Evolutionary conservation across 2,329 filamentous ascomycete genomes (phyloP).

Genomic region (Cryphonectria parasitica): DNA sequence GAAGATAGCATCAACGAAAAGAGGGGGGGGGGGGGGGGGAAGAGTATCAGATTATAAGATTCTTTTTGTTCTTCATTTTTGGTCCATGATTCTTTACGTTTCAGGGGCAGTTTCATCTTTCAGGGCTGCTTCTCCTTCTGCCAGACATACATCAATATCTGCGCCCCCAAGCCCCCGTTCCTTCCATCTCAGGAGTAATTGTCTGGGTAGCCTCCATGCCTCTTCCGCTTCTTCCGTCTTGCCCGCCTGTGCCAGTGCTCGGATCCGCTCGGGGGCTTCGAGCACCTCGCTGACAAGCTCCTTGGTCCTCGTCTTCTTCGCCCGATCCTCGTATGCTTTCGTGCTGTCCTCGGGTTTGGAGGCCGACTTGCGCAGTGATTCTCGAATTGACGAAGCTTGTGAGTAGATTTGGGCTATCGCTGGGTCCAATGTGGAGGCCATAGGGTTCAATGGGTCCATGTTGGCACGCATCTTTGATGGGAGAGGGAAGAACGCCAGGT

Average conservation of each 20-base stretch:
- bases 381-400: conserved; percentile 59
- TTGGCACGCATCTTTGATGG: conserved; percentile 70
- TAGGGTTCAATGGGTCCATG: conserved; percentile 78
- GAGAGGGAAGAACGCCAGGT: neutral
- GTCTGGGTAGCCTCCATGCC: conserved; percentile 59
- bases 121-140: conserved; percentile 58
- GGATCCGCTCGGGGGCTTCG: conserved; percentile 62
- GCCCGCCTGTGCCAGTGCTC: conserved; percentile 61
- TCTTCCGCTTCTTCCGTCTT: conserved; percentile 62
- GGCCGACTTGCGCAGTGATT: conserved; percentile 52
- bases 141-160: conserved; percentile 57
- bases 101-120: conserved; percentile 30
- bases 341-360: conserved; percentile 50
- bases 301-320: conserved; percentile 47
- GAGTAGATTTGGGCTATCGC: conserved; percentile 76
- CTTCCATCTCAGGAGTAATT: conserved; percentile 57
- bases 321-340: conserved; percentile 40
- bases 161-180: conserved; percentile 57
- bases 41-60: conserved; percentile 19
- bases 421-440: conserved; percentile 72
- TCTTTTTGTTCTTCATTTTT: neutral
- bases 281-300: conserved; percentile 67
- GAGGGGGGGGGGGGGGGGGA: neutral
- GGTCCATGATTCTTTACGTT: neutral
- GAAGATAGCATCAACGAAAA: neutral